These are phyloP conservation scores for Prunus davidiana DNA, from an alignment of 306 rosid genomes.

Conservation along the genomic window DNA sequence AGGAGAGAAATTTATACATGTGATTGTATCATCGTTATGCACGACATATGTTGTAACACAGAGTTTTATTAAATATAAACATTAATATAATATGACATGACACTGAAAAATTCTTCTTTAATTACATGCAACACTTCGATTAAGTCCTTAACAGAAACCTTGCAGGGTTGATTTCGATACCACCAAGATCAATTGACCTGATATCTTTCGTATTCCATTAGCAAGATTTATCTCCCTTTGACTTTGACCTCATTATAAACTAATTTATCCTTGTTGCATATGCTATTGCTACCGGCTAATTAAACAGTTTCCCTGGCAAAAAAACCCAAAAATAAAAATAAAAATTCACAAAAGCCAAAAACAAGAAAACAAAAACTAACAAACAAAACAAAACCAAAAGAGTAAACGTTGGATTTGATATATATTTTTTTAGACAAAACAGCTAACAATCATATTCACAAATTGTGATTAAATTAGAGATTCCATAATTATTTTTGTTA, in stretches of 20 bases:
- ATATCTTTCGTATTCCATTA: not conserved
- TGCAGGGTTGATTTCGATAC: not conserved
- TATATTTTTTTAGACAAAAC: not conserved
- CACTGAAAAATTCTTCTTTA: not conserved
- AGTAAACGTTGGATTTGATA: not conserved
- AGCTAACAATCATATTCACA: slow-evolving; percentile 9
- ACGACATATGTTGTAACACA: too few species aligned
- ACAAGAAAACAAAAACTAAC: not conserved
- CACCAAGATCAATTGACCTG: not conserved
- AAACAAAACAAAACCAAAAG: slow-evolving; percentile 1
- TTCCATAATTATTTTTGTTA: not conserved
- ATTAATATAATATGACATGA: too few species aligned
- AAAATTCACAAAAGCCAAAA: too few species aligned
- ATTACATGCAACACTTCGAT: not conserved
- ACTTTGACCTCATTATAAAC: not conserved
- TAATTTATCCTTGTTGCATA: not conserved
- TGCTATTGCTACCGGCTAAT: not conserved
- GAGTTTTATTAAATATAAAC: too few species aligned
- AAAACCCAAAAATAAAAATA: not conserved
- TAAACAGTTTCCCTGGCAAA: too few species aligned
- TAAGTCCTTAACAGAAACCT: not conserved
- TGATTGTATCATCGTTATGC: too few species aligned
- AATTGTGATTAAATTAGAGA: not conserved
- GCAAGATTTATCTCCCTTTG: not conserved
- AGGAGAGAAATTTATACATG: too few species aligned